Conservation (phyloP, 306 rosid genomes). For the Begonia fuchsioides region DNA sequence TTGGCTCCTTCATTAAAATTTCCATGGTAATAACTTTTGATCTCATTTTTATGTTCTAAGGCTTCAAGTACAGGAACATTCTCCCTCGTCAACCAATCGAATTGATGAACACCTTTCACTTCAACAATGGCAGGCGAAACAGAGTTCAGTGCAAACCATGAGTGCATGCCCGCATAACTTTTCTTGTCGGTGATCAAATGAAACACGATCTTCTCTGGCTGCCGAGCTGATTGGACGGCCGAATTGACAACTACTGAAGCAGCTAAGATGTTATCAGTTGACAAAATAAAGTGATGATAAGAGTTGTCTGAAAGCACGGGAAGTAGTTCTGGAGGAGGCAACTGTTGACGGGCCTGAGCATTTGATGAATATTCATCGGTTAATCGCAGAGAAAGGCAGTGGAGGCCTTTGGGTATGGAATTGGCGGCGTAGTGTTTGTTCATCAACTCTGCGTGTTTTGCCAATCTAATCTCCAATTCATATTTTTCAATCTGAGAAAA, state of each 20-base stretch:
- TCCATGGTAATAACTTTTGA: slow-evolving; percentile 88
- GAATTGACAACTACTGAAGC: slow-evolving; percentile 97
- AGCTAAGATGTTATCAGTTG: slow-evolving; percentile 94
- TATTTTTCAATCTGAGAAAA: slow-evolving; percentile 77
- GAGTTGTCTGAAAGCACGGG: slow-evolving; percentile 76
- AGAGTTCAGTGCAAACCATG: slow-evolving; percentile 98
- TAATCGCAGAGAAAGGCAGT: slow-evolving; percentile 89
- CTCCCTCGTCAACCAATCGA: slow-evolving; percentile 97
- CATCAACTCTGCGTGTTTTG: slow-evolving; percentile 81
- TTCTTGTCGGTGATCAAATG: slow-evolving; percentile 97
- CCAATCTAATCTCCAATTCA: slow-evolving; percentile 71
- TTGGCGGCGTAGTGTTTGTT: slow-evolving; percentile 95
- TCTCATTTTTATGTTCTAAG: slow-evolving; percentile 76
- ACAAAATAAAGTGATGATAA: slow-evolving; percentile 73
- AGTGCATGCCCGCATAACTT: slow-evolving; percentile 97
- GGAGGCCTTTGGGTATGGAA: slow-evolving; percentile 90
- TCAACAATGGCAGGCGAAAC: slow-evolving; percentile 81
- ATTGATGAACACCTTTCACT: slow-evolving; percentile 92
- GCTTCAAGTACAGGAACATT: slow-evolving; percentile 99
- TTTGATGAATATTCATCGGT: slow-evolving; percentile 98
- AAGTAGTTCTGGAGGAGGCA: slow-evolving; percentile 91
- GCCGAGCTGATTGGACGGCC: slow-evolving; percentile 62
- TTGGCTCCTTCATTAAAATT: slow-evolving; percentile 56
- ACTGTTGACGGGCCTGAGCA: slow-evolving; percentile 93
- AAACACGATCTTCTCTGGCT: slow-evolving; percentile 82